phyloP scores from a whole-genome alignment of 2,329 filamentous ascomycete species.

The Paecilomyces variotii region DNA sequence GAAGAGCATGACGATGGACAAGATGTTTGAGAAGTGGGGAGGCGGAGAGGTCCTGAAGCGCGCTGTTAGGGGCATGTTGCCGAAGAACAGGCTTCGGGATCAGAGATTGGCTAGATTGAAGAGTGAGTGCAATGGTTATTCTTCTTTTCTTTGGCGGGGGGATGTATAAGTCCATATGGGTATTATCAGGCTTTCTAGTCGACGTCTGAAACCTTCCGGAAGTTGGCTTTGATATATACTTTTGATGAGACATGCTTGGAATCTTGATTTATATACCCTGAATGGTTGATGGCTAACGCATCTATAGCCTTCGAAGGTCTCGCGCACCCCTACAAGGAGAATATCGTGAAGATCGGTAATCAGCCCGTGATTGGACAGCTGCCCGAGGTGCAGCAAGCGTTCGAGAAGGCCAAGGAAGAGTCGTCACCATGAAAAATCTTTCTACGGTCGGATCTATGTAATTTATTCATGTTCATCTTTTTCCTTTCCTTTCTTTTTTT shows the following conservation, averaged over 20 bases:
- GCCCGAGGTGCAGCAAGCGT: conserved; percentile 29
- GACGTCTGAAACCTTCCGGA: too few relatives aligned
- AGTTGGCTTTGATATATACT: too few relatives aligned
- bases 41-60: conserved; percentile 84
- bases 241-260: background rate
- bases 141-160: background rate
- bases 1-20: conserved; percentile 86
- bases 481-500: conserved; percentile 5
- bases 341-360: conserved; percentile 66
- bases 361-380: conserved; percentile 33
- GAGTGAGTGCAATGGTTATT: conserved; percentile 37
- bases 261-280: background rate
- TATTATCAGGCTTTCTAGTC: background rate
- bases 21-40: conserved; percentile 87
- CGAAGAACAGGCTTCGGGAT: conserved; percentile 89
- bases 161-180: background rate
- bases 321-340: conserved; percentile 83
- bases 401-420: conserved; percentile 22
- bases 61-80: conserved; percentile 93
- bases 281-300: background rate
- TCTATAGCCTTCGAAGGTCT: conserved; percentile 75
- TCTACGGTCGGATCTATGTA: conserved; percentile 4
- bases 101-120: conserved; percentile 82
- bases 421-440: background rate
- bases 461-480: conserved; percentile 3